phyloP scores from a whole-genome alignment of 2,329 filamentous ascomycete species.

The Scedosporium boydii region DNA sequence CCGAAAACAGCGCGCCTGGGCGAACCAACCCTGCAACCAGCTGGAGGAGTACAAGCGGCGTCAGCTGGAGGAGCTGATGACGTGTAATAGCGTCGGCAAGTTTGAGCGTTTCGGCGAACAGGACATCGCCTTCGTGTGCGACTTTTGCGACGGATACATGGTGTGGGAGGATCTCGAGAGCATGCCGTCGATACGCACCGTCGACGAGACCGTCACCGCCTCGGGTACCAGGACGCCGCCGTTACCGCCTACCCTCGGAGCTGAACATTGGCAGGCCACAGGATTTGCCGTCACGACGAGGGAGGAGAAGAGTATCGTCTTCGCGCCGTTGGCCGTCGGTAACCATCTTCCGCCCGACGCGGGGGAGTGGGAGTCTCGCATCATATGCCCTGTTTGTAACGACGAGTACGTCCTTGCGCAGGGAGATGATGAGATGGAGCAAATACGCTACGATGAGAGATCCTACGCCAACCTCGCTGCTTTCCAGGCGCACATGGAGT shows the following conservation, averaged over 20 bases:
- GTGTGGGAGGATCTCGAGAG: conserved; percentile 47
- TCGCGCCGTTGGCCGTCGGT: conserved; percentile 47
- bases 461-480: conserved; percentile 38
- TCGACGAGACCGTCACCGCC: conserved; percentile 15
- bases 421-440: conserved; percentile 40
- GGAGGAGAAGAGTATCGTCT: conserved; percentile 41
- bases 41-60: conserved; percentile 26
- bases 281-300: conserved; percentile 29
- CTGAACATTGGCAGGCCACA: conserved; percentile 42
- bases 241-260: conserved; percentile 13
- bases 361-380: conserved; percentile 41
- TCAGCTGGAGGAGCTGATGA: conserved; percentile 37
- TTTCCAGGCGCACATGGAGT: conserved; percentile 46
- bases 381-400: conserved; percentile 49
- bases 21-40: conserved; percentile 7
- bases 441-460: conserved; percentile 33
- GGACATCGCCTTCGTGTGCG: conserved; percentile 49
- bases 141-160: conserved; percentile 52
- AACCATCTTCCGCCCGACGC: conserved; percentile 43
- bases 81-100: conserved; percentile 42
- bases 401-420: conserved; percentile 31
- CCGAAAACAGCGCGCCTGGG: conserved; percentile 30
- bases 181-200: conserved; percentile 37
- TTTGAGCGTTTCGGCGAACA: conserved; percentile 46
- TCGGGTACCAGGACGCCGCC: conserved; percentile 14